Evolutionary conservation across 345 rosid species (phyloP).

Genomic region (Stellera chamaejasme): DNA sequence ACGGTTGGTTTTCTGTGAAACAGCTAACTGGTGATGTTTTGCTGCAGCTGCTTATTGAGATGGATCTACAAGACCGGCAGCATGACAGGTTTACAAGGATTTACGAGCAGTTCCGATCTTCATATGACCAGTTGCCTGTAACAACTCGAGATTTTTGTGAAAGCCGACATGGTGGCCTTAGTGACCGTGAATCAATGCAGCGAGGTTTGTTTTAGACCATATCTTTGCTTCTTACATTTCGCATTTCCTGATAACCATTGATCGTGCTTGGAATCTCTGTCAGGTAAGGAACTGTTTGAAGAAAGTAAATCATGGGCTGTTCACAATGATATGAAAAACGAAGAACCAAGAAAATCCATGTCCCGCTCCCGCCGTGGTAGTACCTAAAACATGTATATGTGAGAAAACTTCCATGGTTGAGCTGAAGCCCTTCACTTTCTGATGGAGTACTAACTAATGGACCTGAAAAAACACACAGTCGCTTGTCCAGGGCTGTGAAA

Average conservation of each 20-base stretch:
- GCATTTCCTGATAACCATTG: slow-evolving; percentile 6
- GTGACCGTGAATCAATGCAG: neutral
- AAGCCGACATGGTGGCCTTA: neutral
- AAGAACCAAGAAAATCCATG: neutral
- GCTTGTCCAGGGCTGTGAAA: neutral
- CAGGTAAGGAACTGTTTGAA: slow-evolving; percentile 18
- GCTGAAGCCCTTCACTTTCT: no score
- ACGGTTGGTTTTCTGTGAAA: neutral
- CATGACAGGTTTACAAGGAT: slow-evolving; percentile 49
- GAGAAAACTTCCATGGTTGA: neutral
- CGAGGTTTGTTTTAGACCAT: slow-evolving; percentile 24
- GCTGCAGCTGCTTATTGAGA: slow-evolving; percentile 55
- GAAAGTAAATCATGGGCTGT: slow-evolving; percentile 8
- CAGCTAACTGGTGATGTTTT: slow-evolving; percentile 15
- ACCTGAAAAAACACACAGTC: neutral
- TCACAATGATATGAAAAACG: neutral
- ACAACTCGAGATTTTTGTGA: slow-evolving; percentile 19
- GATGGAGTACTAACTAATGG: slow-evolving; percentile 3
- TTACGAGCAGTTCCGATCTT: slow-evolving; percentile 34
- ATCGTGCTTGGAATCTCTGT: slow-evolving; percentile 7
- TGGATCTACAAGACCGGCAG: slow-evolving; percentile 74
- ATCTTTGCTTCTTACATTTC: slow-evolving; percentile 1
- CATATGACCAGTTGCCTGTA: slow-evolving; percentile 57
- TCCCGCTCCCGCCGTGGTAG: neutral
- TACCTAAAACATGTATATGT: neutral